Percentiles rank a stretch among this genome's conserved stretches.
phyloP scores from a whole-genome alignment of 768 basidiomycete species.

The Lactifluus echinatus region DNA sequence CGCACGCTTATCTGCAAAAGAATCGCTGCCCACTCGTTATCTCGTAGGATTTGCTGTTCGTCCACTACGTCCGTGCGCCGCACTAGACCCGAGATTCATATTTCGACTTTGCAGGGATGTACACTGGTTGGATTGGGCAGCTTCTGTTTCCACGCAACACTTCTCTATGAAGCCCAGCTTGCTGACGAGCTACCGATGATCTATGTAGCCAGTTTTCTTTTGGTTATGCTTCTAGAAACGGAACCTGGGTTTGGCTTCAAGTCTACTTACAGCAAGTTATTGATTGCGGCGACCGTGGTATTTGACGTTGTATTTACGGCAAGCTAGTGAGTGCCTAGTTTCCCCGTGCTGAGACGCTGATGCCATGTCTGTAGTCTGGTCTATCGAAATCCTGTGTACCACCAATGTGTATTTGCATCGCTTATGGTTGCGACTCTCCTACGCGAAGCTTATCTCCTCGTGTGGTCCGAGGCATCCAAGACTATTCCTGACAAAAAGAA shows the following conservation, averaged over 20 bases:
- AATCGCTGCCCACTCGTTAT: slow-evolving; percentile 33
- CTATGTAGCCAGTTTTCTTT: slow-evolving; percentile 53
- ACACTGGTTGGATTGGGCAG: slow-evolving; percentile 68
- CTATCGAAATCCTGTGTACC: slow-evolving; percentile 71
- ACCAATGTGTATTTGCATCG: slow-evolving; percentile 63
- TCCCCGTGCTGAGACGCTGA: background rate
- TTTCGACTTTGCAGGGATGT: slow-evolving; percentile 40
- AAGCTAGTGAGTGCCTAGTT: slow-evolving; percentile 52
- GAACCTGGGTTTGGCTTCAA: slow-evolving; percentile 39
- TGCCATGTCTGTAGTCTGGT: slow-evolving; percentile 36
- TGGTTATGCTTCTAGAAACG: slow-evolving; percentile 54
- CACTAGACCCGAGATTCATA: background rate
- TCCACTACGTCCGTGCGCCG: background rate
- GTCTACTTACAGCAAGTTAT: slow-evolving; percentile 31
- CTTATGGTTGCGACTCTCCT: slow-evolving; percentile 42
- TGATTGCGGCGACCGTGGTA: slow-evolving; percentile 31
- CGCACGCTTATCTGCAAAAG: slow-evolving; percentile 22
- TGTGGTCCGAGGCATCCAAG: slow-evolving; percentile 32
- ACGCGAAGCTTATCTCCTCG: slow-evolving; percentile 47
- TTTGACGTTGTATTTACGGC: slow-evolving; percentile 59
- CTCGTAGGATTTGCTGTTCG: slow-evolving; percentile 28
- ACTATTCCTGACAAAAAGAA: slow-evolving; percentile 38
- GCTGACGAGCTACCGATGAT: slow-evolving; percentile 83
- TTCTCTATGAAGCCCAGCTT: slow-evolving; percentile 67
- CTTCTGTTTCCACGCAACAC: slow-evolving; percentile 70